phyloP scores from a whole-genome alignment of 306 rosid genomes.

The Cucumis cinereus region DNA sequence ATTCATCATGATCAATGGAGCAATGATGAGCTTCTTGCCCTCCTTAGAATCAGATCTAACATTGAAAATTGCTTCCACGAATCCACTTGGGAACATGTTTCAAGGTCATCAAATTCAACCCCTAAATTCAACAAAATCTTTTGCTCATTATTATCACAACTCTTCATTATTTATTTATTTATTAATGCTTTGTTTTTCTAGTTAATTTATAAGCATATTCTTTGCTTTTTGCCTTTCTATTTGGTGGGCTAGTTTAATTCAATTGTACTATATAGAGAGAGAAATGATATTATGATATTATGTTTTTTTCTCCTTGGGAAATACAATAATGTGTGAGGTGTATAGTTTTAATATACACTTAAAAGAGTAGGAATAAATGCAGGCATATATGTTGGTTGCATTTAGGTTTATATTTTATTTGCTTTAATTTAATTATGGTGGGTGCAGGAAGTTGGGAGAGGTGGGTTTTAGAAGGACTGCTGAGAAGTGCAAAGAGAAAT shows the following conservation, averaged over 20 bases:
- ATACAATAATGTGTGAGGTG: background rate
- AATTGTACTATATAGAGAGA: background rate
- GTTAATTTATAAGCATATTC: background rate
- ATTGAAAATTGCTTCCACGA: constrained; percentile 64
- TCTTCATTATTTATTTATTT: background rate
- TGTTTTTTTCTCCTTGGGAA: background rate
- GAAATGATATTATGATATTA: background rate
- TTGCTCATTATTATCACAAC: no score
- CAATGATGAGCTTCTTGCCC: constrained; percentile 56
- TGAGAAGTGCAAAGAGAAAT: constrained; percentile 77
- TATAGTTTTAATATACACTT: background rate
- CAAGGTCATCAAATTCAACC: constrained; percentile 38
- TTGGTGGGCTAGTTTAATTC: background rate
- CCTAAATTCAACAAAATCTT: background rate
- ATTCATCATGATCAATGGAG: constrained; percentile 35
- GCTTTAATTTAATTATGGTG: constrained; percentile 19
- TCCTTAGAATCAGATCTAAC: constrained; percentile 72
- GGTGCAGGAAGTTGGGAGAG: constrained; percentile 69
- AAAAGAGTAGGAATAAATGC: constrained; percentile 25
- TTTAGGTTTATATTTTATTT: background rate
- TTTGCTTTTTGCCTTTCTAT: background rate
- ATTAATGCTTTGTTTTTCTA: background rate
- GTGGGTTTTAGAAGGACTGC: constrained; percentile 61
- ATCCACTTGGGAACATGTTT: constrained; percentile 78
- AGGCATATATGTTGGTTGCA: constrained; percentile 12